Evolutionary conservation across 2,329 filamentous ascomycete genomes (phyloP).

Genomic region (Aspergillus sp.): DNA sequence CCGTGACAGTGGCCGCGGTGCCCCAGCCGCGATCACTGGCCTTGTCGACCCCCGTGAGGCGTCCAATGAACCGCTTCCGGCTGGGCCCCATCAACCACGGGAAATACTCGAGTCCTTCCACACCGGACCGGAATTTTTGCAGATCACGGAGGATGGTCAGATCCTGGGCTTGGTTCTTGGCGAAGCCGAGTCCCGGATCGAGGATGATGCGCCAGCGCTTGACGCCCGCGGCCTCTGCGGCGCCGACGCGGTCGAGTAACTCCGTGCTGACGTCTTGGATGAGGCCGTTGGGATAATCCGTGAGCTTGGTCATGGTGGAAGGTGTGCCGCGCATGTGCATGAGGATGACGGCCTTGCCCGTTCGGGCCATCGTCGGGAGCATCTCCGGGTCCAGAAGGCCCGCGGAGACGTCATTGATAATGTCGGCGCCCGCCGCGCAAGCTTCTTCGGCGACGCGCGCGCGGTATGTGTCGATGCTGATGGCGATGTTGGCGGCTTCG

Average conservation of each 20-base stretch:
- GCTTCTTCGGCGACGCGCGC: slow-evolving; percentile 76
- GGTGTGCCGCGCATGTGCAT: slow-evolving; percentile 95
- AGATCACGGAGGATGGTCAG: slow-evolving; percentile 71
- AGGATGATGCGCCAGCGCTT: slow-evolving; percentile 91
- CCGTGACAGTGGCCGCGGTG: slow-evolving; percentile 82
- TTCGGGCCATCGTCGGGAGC: slow-evolving; percentile 72
- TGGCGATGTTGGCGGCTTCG: slow-evolving; percentile 61
- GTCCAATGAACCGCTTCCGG: slow-evolving; percentile 84
- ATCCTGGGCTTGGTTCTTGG: slow-evolving; percentile 79
- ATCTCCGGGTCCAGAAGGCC: slow-evolving; percentile 76
- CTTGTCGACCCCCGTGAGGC: slow-evolving; percentile 70
- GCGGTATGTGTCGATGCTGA: slow-evolving; percentile 92
- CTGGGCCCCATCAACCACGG: slow-evolving; percentile 90
- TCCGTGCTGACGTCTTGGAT: slow-evolving; percentile 65
- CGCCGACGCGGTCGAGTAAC: slow-evolving; percentile 66
- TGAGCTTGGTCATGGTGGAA: slow-evolving; percentile 70
- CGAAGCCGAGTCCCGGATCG: slow-evolving; percentile 92
- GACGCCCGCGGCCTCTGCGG: slow-evolving; percentile 78
- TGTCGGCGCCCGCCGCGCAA: slow-evolving; percentile 75
- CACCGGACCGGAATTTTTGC: slow-evolving; percentile 53
- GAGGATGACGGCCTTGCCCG: slow-evolving; percentile 75
- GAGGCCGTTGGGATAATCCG: slow-evolving; percentile 67
- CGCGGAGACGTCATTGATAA: slow-evolving; percentile 92
- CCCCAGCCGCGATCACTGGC: slow-evolving; percentile 74
- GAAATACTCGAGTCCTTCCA: slow-evolving; percentile 52